Base-by-base conservation (phyloP, 2,329 filamentous ascomycete species). In the Anthostomella pinea region DNA sequence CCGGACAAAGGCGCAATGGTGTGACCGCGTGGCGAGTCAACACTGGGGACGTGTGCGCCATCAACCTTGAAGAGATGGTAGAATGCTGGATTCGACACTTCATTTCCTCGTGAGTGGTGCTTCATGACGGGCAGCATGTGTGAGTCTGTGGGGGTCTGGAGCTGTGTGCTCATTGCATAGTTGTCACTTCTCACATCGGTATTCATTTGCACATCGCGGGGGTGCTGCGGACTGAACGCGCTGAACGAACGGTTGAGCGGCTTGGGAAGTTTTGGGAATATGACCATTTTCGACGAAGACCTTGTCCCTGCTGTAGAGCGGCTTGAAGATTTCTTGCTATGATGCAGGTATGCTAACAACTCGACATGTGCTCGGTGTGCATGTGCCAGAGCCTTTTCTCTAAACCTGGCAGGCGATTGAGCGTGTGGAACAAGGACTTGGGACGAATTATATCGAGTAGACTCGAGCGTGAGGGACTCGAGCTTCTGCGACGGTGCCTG, bases 301-400 rank as follows among this genome's bases (percentile, higher is more conserved):
- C 62, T 63, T 7, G 65, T 55, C 5, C 59, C 58, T 25, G 64
- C 59, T 16, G 60, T 57, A 14, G 56, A 55, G 43, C 66, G 68
- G 13, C 57, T 56, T 8, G 64, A 63, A 2, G 66, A 59, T 51
- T 70, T 80, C 39, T 77, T 80, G 14, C 68, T 69, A 34, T 77
- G 72, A 43, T 85, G 79, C 6, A 86, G 67, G 46, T 77, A 79
- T 8, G 78, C 65, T 3, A 90, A 65, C 6, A 91, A 70, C 45
- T 87, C 81, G 30, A 85, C 69, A 59, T 90, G 90, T 20, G 82
- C 75, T 47, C 73, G 72, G 57, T 89, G 82, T n/a, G 85, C 85
- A 64, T 80, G 81, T 10, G 75, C 68, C 16, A 89, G 64, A 3
- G 78, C 77, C 45, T 79, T 83, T 46, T 88, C 84, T 46, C 79